Conservation (phyloP, 495 filamentous ascomycete species). For the Lentithecium fluviatile region DNA sequence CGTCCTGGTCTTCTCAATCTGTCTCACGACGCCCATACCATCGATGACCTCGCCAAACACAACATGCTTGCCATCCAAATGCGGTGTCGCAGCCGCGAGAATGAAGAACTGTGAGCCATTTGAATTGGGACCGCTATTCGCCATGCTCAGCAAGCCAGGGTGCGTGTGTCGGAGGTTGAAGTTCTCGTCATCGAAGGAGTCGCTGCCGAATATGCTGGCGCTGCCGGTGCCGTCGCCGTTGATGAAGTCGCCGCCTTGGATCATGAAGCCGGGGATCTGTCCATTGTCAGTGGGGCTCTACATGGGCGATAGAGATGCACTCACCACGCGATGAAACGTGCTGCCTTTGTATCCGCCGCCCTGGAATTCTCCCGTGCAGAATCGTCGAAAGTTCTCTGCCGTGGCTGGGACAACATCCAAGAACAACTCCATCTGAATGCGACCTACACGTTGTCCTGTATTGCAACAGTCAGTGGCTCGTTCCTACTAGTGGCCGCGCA, state of each 20-base stretch:
- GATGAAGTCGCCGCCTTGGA: constrained; percentile 33
- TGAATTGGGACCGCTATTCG: constrained; percentile 21
- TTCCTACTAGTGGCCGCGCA: too few species aligned
- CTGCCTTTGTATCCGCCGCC: constrained; percentile 28
- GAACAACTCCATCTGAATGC: constrained; percentile 90
- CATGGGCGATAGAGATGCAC: too few species aligned
- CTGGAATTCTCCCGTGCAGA: constrained; percentile 77
- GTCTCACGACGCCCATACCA: constrained; percentile 31
- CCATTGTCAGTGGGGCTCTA: too few species aligned
- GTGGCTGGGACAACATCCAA: constrained; percentile 76
- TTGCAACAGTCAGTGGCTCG: too few species aligned
- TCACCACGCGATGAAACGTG: constrained; percentile 34
- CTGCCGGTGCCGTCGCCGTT: constrained; percentile 34
- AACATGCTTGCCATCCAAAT: constrained; percentile 32
- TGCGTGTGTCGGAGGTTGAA: constrained; percentile 23
- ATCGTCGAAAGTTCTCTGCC: constrained; percentile 93
- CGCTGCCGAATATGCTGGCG: constrained; percentile 29
- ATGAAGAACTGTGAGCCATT: constrained; percentile 38
- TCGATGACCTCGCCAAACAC: constrained; percentile 31
- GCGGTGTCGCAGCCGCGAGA: constrained; percentile 26
- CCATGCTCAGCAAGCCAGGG: constrained; percentile 9
- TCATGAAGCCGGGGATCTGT: constrained; percentile 32
- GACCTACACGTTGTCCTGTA: constrained; percentile 53
- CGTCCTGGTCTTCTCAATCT: constrained; percentile 19
- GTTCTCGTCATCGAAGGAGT: constrained; percentile 33